Evolutionary conservation across 257 asterid genomes (phyloP).

Genomic region (Lycium barbarum): DNA sequence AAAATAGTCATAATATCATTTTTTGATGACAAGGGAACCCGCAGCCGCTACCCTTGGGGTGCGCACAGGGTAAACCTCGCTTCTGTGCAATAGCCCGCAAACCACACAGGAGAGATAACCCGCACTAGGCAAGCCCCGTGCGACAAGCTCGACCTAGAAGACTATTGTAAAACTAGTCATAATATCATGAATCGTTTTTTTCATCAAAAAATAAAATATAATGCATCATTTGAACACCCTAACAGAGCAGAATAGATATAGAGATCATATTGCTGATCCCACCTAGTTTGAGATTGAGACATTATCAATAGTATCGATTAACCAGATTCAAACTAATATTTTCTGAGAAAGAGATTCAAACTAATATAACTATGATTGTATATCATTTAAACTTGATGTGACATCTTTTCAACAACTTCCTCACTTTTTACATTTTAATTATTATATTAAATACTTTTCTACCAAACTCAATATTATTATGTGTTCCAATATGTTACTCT

Average conservation of each 20-base stretch:
- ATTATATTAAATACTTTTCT: background rate
- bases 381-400: background rate
- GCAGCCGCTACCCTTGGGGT: too few species aligned
- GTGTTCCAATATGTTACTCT: slow-evolving; percentile 6
- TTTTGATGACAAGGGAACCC: too few species aligned
- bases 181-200: background rate
- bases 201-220: background rate
- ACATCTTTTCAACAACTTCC: slow-evolving; percentile 20
- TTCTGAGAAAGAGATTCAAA: background rate
- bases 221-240: slow-evolving; percentile 18
- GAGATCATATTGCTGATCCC: background rate
- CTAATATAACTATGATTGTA: background rate
- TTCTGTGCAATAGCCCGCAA: too few species aligned
- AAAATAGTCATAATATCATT: background rate
- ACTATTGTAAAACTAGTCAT: background rate
- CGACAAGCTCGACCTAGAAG: too few species aligned
- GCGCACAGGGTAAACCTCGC: too few species aligned
- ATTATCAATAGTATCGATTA: background rate
- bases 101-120: too few species aligned
- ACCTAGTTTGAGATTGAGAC: slow-evolving; percentile 17
- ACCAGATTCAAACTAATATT: background rate
- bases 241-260: background rate
- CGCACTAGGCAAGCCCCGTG: too few species aligned
- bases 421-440: background rate
- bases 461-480: background rate